Conservation (phyloP, 805 yeast species). For the Lachancea thermotolerans region DNA sequence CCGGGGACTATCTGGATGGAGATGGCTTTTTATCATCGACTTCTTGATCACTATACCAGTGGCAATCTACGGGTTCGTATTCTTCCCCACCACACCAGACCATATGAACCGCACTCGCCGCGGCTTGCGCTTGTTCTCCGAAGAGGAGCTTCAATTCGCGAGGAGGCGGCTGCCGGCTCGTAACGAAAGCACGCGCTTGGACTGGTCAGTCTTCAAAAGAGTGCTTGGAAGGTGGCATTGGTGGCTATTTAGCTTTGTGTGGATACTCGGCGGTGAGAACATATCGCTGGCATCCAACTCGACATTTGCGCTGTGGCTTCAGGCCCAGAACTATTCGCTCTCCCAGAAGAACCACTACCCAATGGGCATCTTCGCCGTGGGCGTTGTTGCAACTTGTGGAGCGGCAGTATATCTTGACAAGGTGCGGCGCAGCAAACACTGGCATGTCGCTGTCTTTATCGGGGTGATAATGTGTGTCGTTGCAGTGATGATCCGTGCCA, state of each 20-base stretch:
- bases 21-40: slow-evolving; percentile 57
- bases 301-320: slow-evolving; percentile 38
- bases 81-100: slow-evolving; percentile 57
- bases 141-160: slow-evolving; percentile 36
- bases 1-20: slow-evolving; percentile 48
- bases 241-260: slow-evolving; percentile 43
- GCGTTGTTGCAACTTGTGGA: slow-evolving; percentile 36
- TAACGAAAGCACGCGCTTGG: slow-evolving; percentile 32
- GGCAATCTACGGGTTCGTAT: slow-evolving; percentile 46
- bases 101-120: slow-evolving; percentile 27
- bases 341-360: slow-evolving; percentile 42
- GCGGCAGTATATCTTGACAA: slow-evolving; percentile 34
- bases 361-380: slow-evolving; percentile 42
- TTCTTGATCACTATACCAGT: slow-evolving; percentile 48
- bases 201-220: slow-evolving; percentile 32
- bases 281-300: slow-evolving; percentile 39
- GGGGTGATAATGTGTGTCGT: slow-evolving; percentile 35
- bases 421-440: slow-evolving; percentile 37
- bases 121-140: slow-evolving; percentile 27
- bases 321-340: slow-evolving; percentile 33
- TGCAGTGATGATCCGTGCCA: slow-evolving; percentile 35
- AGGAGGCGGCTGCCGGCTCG: slow-evolving; percentile 33
- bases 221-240: slow-evolving; percentile 46
- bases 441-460: slow-evolving; percentile 41
- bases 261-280: slow-evolving; percentile 41